Percentiles rank a stretch among this genome's conserved stretches.
These are phyloP conservation scores for Mayamaea pseudoterrestris DNA, from an alignment of 108 stramenopile genomes.

Conservation along the genomic window DNA sequence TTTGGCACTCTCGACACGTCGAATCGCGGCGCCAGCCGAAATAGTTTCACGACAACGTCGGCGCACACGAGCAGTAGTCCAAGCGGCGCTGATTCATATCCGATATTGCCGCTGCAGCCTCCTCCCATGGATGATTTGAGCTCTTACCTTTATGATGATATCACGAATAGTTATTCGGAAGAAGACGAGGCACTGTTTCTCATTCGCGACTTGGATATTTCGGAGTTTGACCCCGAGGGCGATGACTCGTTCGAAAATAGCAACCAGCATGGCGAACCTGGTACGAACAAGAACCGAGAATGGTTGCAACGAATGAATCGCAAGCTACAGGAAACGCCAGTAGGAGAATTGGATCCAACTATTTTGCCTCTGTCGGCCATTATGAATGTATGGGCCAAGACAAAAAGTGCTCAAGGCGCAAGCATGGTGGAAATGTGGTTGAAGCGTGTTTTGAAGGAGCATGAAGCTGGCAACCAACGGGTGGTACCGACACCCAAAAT, in stretches of 20 bases:
- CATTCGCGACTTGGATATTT: too few species aligned
- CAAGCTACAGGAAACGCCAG: slow-evolving; percentile 40
- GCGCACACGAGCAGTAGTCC: too few species aligned
- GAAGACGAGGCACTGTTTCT: too few species aligned
- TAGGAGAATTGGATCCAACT: slow-evolving; percentile 63
- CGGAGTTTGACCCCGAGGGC: not conserved
- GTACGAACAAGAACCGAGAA: slow-evolving; percentile 45
- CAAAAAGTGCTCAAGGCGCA: slow-evolving; percentile 65
- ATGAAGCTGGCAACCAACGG: slow-evolving; percentile 44
- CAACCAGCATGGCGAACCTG: too few species aligned
- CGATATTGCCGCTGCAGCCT: too few species aligned
- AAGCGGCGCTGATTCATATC: too few species aligned
- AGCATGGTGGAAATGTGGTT: slow-evolving; percentile 77
- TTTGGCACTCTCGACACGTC: too few species aligned
- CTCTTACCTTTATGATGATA: too few species aligned
- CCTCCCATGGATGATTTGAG: too few species aligned
- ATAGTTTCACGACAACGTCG: too few species aligned
- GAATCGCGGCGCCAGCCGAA: too few species aligned
- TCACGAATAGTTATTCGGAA: too few species aligned
- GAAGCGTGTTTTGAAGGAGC: slow-evolving; percentile 51
- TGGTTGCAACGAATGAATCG: slow-evolving; percentile 79
- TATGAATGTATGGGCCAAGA: slow-evolving; percentile 83
- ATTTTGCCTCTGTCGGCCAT: slow-evolving; percentile 49
- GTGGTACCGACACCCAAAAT: slow-evolving; percentile 60
- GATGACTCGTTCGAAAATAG: slow-evolving; percentile 4